A percentile compares a stretch with the other conserved stretches of the same genome.
Conservation (phyloP, 2,329 filamentous ascomycete species). For the Lecanicillium sp. region DNA sequence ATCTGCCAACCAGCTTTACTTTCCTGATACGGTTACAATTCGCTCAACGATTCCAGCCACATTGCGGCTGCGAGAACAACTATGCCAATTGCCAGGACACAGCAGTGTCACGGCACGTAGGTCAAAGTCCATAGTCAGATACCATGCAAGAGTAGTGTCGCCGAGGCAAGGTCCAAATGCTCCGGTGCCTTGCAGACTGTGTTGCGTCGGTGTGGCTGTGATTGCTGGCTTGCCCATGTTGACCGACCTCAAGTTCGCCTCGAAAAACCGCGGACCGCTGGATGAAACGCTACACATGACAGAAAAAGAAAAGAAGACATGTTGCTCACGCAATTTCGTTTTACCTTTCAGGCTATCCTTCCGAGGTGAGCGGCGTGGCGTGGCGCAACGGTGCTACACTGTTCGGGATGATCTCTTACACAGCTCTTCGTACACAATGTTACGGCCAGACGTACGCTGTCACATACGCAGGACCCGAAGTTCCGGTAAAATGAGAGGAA, state of each 20-base stretch:
- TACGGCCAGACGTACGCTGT: not conserved
- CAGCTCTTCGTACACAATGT: not conserved
- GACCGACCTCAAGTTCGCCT: not conserved
- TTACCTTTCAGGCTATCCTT: no score
- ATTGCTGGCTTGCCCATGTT: not conserved
- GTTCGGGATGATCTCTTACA: not conserved
- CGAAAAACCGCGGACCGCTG: not conserved
- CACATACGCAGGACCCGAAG: not conserved
- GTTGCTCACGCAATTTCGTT: no score
- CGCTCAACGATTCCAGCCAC: not conserved
- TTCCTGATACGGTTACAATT: not conserved
- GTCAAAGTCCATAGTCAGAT: not conserved
- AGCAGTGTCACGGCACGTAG: not conserved
- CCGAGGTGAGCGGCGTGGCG: not conserved
- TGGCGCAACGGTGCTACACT: not conserved
- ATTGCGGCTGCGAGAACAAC: not conserved
- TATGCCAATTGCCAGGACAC: not conserved
- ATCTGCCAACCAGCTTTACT: not conserved
- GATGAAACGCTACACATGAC: not conserved
- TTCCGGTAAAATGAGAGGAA: not conserved
- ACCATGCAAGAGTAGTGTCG: not conserved
- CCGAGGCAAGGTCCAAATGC: not conserved
- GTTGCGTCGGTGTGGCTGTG: not conserved
- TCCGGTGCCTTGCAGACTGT: conserved; percentile 2
- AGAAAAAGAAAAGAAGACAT: no score